Conservation (phyloP, 345 rosid genomes). For the Psidium guajava region DNA sequence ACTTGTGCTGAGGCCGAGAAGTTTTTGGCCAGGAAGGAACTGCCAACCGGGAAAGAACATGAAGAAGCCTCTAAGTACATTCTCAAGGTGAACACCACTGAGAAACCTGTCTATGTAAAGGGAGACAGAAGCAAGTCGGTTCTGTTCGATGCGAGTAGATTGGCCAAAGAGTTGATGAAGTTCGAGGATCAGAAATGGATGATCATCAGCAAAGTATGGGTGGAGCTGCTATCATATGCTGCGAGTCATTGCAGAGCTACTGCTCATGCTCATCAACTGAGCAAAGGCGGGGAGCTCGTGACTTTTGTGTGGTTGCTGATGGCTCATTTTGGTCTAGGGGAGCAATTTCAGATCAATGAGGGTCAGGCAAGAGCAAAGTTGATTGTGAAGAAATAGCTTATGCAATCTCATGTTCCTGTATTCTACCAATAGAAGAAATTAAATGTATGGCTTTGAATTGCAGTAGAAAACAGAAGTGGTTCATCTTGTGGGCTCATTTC, state of each 20-base stretch:
- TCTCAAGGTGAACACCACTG: conserved; percentile 12
- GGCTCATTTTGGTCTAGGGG: conserved; percentile 57
- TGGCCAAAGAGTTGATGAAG: conserved; percentile 31
- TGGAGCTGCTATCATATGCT: conserved; percentile 42
- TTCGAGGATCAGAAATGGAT: conserved; percentile 30
- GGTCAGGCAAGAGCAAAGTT: conserved; percentile 49
- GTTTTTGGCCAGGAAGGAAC: background rate
- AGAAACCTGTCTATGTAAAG: conserved; percentile 26
- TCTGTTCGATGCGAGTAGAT: conserved; percentile 44
- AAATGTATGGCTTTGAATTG: background rate
- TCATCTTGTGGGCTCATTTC: background rate
- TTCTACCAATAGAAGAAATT: background rate
- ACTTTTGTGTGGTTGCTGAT: conserved; percentile 58
- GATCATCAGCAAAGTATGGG: conserved; percentile 48
- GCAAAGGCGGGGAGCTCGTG: conserved; percentile 55
- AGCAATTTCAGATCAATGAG: conserved; percentile 43
- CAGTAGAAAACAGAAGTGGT: background rate
- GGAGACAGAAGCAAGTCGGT: conserved; percentile 61
- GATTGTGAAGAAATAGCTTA: conserved; percentile 23
- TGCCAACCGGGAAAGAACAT: background rate
- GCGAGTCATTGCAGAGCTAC: conserved; percentile 43
- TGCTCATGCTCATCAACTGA: conserved; percentile 49
- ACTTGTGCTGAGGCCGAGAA: conserved; percentile 8
- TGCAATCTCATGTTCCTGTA: background rate
- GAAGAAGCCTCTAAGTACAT: background rate